Percentiles rank a stretch among this genome's conserved stretches.
These are phyloP conservation scores for Emergomyces orientalis DNA, from an alignment of 2,329 filamentous ascomycete genomes.

Conservation along the genomic window DNA sequence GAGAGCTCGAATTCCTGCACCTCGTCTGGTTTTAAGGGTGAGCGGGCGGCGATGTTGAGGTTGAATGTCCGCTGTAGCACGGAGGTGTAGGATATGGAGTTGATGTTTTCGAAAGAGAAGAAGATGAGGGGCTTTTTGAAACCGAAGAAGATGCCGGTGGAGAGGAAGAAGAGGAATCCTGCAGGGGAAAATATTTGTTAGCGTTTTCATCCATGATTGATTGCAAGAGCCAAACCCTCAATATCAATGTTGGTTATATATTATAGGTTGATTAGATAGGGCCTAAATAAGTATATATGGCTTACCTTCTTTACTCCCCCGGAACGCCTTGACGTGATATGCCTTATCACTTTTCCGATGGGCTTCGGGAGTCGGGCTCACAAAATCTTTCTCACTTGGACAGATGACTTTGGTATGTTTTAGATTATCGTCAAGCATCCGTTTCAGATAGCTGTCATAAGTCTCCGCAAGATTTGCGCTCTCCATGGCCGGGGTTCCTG, in stretches of 20 bases:
- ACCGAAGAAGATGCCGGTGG: constrained; percentile 52
- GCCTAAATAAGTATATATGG: constrained; percentile 1
- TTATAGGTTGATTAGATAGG: neutral
- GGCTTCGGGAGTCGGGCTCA: constrained; percentile 50
- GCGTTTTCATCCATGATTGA: neutral
- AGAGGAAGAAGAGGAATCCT: constrained; percentile 56
- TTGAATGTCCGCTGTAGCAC: constrained; percentile 59
- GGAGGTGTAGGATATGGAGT: constrained; percentile 54
- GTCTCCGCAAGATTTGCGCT: constrained; percentile 39
- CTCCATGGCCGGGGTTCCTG: constrained; percentile 33
- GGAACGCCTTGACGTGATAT: constrained; percentile 54
- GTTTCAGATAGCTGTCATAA: constrained; percentile 36
- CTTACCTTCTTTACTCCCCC: constrained; percentile 56
- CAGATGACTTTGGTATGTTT: constrained; percentile 40
- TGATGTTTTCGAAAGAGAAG: constrained; percentile 51
- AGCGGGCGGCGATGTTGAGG: constrained; percentile 45
- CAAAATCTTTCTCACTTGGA: constrained; percentile 49
- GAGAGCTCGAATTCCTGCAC: constrained; percentile 53
- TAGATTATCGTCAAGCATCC: constrained; percentile 43
- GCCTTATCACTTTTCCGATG: constrained; percentile 55
- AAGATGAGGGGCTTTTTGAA: constrained; percentile 58
- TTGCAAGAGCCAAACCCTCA: neutral
- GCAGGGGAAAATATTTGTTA: neutral
- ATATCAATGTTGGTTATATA: neutral
- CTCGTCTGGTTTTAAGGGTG: constrained; percentile 26